These are phyloP conservation scores for Mucor mucedo DNA, from an alignment of 371 early-diverging fungal species.

Conservation along the genomic window DNA sequence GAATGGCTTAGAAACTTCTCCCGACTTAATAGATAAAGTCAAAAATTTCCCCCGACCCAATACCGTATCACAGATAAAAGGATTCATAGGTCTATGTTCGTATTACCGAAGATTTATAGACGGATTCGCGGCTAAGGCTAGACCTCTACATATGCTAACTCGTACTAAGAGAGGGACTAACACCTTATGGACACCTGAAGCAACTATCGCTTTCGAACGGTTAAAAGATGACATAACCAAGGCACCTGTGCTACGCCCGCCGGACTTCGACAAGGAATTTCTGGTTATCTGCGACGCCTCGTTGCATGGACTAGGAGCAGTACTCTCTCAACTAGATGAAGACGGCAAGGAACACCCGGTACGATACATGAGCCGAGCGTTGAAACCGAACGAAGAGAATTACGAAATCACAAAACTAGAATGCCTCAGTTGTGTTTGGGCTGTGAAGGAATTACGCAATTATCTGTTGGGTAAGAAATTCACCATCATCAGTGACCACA, in stretches of 20 bases:
- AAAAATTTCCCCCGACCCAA: background rate
- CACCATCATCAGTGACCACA: background rate
- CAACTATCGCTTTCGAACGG: background rate
- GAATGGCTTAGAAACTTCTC: too few relatives aligned
- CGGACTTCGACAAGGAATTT: slow-evolving; percentile 8
- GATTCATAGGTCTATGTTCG: slow-evolving; percentile 2
- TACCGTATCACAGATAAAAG: background rate
- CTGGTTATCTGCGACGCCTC: background rate
- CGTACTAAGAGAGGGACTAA: background rate
- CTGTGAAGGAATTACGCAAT: background rate
- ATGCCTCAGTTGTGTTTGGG: slow-evolving; percentile 5
- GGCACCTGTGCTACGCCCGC: background rate
- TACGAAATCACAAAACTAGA: slow-evolving; percentile 5
- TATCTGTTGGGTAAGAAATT: background rate
- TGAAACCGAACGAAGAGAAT: background rate
- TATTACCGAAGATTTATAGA: slow-evolving; percentile 8
- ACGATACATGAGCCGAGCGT: background rate
- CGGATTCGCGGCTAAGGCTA: background rate
- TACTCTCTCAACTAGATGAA: too few relatives aligned
- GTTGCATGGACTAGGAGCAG: too few relatives aligned
- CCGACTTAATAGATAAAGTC: too few relatives aligned
- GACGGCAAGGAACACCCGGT: too few relatives aligned
- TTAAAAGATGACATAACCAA: background rate
- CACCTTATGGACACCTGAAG: too few relatives aligned
- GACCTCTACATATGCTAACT: background rate